phyloP scores from a whole-genome alignment of 495 filamentous ascomycete species.

The Trichoderma erinaceum region DNA sequence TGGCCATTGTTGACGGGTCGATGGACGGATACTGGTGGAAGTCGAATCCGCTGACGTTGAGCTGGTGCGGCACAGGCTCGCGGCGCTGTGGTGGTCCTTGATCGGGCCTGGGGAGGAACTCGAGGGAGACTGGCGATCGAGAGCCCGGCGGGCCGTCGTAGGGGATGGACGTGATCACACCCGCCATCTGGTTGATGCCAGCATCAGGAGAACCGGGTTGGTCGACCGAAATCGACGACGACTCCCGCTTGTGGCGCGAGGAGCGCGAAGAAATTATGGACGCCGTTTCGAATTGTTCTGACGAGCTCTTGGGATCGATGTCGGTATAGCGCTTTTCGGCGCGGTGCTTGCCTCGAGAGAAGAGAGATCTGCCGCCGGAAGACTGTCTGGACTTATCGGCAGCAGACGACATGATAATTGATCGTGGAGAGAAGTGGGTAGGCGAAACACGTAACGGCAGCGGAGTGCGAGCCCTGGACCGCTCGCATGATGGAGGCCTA shows the following conservation, averaged over 20 bases:
- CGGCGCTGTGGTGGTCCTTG: conserved; percentile 49
- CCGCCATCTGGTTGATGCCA: conserved; percentile 65
- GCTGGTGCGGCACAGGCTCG: conserved; percentile 72
- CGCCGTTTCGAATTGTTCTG: conserved; percentile 45
- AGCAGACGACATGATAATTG: conserved; percentile 43
- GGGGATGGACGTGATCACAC: conserved; percentile 82
- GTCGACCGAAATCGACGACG: conserved; percentile 66
- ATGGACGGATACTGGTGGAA: conserved; percentile 87
- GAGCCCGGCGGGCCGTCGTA: conserved; percentile 69
- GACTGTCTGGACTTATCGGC: conserved; percentile 76
- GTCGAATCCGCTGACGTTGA: conserved; percentile 70
- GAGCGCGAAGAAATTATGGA: conserved; percentile 61
- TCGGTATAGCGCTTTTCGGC: conserved; percentile 55
- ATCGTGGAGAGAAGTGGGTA: conserved; percentile 16
- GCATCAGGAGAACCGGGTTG: conserved; percentile 46
- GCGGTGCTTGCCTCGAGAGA: conserved; percentile 77
- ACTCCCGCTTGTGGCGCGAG: conserved; percentile 74
- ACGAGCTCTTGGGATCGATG: conserved; percentile 43
- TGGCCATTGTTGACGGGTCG: conserved; percentile 45
- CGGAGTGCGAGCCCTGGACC: conserved; percentile 24
- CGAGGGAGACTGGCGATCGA: conserved; percentile 64
- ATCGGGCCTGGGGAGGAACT: conserved; percentile 68
- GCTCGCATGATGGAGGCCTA: conserved; percentile 33
- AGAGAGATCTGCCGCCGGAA: conserved; percentile 67
- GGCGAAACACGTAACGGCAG: conserved; percentile 11